Conservation (phyloP, 495 filamentous ascomycete species). For the Ramalina peruviana region DNA sequence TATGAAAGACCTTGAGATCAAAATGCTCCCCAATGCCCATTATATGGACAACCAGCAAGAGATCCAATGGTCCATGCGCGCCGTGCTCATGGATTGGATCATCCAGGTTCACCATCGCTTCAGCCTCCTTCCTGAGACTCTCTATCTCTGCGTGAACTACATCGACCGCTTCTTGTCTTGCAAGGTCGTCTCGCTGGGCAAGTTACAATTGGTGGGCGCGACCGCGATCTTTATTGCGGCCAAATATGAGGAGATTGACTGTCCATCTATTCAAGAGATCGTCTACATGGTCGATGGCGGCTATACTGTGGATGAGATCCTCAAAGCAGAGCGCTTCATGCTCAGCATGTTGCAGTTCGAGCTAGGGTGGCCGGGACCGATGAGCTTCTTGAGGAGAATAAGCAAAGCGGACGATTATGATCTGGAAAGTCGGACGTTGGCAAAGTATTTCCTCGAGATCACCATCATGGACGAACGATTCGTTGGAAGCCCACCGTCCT, state of each 20-base stretch:
- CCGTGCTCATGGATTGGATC: conserved; percentile 96
- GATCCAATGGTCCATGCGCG: conserved; percentile 97
- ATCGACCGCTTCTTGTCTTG: conserved; percentile 91
- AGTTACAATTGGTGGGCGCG: conserved; percentile 90
- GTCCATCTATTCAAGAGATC: conserved; percentile 85
- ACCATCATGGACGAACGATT: conserved; percentile 98
- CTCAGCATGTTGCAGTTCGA: conserved; percentile 87
- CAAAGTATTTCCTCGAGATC: conserved; percentile 95
- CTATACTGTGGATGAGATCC: conserved; percentile 78
- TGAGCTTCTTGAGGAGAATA: conserved; percentile 92
- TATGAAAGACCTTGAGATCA: conserved; percentile 72
- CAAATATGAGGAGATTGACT: conserved; percentile 98
- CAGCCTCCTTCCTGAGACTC: conserved; percentile 77
- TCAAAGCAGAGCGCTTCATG: conserved; percentile 98
- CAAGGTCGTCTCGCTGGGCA: conserved; percentile 87
- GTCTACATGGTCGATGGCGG: conserved; percentile 96
- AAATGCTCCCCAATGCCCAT: conserved; percentile 69
- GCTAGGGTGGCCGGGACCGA: conserved; percentile 91
- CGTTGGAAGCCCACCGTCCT: conserved; percentile 80
- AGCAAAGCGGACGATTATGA: conserved; percentile 99
- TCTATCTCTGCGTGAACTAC: conserved; percentile 88
- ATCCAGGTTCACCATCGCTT: conserved; percentile 93
- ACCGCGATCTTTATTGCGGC: conserved; percentile 92
- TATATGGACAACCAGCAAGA: conserved; percentile 98
- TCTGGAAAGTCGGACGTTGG: conserved; percentile 83